Evolutionary conservation across 768 basidiomycete genomes (phyloP), one percentile per base, ranked within the genome.

Genomic region (Mycena latifolia): DNA sequence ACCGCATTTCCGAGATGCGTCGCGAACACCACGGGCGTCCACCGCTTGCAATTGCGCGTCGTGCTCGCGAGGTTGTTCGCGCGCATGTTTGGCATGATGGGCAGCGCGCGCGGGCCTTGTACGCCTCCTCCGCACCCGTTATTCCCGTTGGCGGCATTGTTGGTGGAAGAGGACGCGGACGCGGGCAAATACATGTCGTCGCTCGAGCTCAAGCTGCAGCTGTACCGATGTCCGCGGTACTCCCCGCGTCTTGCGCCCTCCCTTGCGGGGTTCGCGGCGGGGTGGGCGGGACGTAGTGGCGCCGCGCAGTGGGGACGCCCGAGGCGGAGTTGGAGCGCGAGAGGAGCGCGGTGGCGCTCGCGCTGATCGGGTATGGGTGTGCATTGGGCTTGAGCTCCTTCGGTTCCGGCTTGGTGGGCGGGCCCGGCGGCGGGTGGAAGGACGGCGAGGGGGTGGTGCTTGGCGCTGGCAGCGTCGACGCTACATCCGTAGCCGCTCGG

Each of bases 301-400:
- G 79, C 22, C 20, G 20, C 8, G 71, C 46, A 29, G 76, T 76
- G 61, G 69, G 74, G 51, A 73, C 72, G 50, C 80, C 81, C 57
- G 81, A 85, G 17, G 82, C 80, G 0, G 87, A 85, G 67, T 84
- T 89, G 17, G 90, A 90, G 33, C 92, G 86, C 8, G 92, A 86
- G 54, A 94, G 82, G 24, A 92, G 67, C 0, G 82, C 93, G 0
- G 91, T 89, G 1, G 91, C 89, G 0, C 92, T 93, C 0, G 93
- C 93, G 75, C 89, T 92, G 71, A 94, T 90, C 8, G 91, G 87
- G 74, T 94, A 94, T 0, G 93, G 93, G 72, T 94, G 92, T 0
- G 92, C 83, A 69, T 92, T 92, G 2, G 89, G 87, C 57, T 75
- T 74, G 15, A 63, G 37, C 5, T 54, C 51, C 10, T 14, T 9